Conservation (phyloP, 768 basidiomycete species). For the Agaricus subrufescens region DNA sequence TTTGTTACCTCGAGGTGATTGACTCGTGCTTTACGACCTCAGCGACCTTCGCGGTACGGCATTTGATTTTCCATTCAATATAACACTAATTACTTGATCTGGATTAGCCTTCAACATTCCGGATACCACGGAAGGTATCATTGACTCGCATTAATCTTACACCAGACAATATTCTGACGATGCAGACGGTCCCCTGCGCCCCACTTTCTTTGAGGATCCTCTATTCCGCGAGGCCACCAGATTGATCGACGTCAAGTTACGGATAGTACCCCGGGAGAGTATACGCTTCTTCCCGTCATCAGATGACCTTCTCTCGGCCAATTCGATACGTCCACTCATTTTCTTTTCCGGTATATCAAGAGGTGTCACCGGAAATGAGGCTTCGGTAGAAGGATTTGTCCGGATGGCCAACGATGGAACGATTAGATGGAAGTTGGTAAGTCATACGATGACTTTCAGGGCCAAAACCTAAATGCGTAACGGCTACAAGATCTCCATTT, state of each 20-base stretch:
- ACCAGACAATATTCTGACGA: conserved; percentile 27
- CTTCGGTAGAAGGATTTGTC: conserved; percentile 46
- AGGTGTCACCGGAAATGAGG: conserved; percentile 37
- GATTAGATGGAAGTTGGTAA: conserved; percentile 58
- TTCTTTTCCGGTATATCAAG: conserved; percentile 44
- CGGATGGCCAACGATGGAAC: conserved; percentile 39
- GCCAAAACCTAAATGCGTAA: background rate
- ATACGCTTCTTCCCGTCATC: conserved; percentile 24
- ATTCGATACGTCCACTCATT: conserved; percentile 34
- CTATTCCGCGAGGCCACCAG: conserved; percentile 63
- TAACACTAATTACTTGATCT: background rate
- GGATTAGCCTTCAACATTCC: conserved; percentile 43
- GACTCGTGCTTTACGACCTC: background rate
- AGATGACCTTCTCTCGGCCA: conserved; percentile 10
- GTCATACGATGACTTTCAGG: conserved; percentile 15
- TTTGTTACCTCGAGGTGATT: background rate
- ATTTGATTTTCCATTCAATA: background rate
- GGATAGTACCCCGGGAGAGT: conserved; percentile 31
- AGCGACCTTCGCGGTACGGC: conserved; percentile 42
- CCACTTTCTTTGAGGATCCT: conserved; percentile 48
- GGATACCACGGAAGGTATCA: conserved; percentile 9
- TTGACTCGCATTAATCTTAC: conserved; percentile 4
- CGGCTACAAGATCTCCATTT: conserved; percentile 43
- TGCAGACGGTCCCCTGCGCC: conserved; percentile 30
- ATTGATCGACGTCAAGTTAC: conserved; percentile 53